A percentile compares a stretch with the other conserved stretches of the same genome.
phyloP scores from a whole-genome alignment of 2,329 filamentous ascomycete genomes.

The Apiospora sp. region DNA sequence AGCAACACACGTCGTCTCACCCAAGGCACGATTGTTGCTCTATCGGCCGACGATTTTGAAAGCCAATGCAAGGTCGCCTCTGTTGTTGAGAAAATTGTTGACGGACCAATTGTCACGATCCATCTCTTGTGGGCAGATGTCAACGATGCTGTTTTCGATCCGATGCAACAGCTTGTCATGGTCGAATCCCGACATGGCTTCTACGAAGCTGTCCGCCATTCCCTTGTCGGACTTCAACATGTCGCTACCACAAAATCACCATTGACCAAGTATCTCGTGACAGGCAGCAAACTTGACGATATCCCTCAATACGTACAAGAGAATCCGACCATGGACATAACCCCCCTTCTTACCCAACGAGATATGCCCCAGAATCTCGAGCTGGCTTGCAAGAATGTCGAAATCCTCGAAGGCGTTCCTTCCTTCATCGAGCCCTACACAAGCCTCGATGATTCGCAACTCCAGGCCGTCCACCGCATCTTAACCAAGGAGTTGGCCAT shows the following conservation, averaged over 20 bases:
- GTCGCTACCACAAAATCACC: conserved; percentile 59
- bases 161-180: conserved; percentile 77
- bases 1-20: conserved; percentile 59
- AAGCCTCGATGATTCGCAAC: conserved; percentile 75
- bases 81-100: conserved; percentile 74
- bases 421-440: conserved; percentile 39
- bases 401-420: conserved; percentile 37
- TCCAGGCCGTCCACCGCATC: conserved; percentile 72
- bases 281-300: conserved; percentile 47
- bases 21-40: conserved; percentile 60
- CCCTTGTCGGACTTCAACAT: conserved; percentile 75
- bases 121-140: conserved; percentile 75
- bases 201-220: conserved; percentile 79
- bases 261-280: conserved; percentile 68
- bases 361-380: conserved; percentile 19
- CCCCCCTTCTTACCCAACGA: conserved; percentile 41
- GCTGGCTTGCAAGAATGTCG: conserved; percentile 31
- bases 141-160: conserved; percentile 71
- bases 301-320: conserved; percentile 43
- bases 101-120: conserved; percentile 73
- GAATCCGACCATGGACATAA: conserved; percentile 44
- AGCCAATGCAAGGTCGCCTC: conserved; percentile 73
- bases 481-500: conserved; percentile 76
- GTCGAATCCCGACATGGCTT: conserved; percentile 77
- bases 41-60: conserved; percentile 70